These are phyloP conservation scores for Gossypium davidsonii DNA, from an alignment of 441 rosid genomes.

Conservation along the genomic window DNA sequence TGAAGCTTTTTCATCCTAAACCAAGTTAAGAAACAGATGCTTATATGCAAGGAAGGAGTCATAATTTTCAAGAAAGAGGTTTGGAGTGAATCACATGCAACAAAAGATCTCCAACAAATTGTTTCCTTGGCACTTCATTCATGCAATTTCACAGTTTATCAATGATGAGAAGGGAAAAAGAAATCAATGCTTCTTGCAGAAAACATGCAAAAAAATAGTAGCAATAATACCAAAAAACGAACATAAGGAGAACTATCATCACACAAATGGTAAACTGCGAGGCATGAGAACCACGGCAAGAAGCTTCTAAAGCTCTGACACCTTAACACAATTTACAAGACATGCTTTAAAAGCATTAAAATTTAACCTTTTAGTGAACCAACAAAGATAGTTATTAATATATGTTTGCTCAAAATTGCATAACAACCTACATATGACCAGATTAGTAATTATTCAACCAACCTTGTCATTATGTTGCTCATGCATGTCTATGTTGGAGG, in stretches of 20 bases:
- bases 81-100: not conserved
- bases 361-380: not conserved
- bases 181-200: conserved; percentile 6
- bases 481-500: conserved; percentile 6
- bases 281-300: not conserved
- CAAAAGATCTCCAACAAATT: not conserved
- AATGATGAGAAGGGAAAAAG: not conserved
- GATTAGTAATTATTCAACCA: conserved; percentile 15
- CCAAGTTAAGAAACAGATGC: not conserved
- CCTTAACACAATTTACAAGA: not conserved
- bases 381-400: not conserved
- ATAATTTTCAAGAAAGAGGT: not conserved
- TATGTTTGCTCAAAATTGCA: not conserved
- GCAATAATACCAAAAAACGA: not conserved
- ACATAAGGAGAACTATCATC: not conserved
- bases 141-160: not conserved
- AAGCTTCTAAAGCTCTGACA: not conserved
- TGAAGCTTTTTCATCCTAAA: not conserved
- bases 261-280: conserved; percentile 4
- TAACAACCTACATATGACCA: not conserved
- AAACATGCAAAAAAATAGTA: not conserved
- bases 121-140: conserved; percentile 1
- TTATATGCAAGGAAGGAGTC: not conserved
- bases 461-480: conserved; percentile 33
- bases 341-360: not conserved